Evolutionary conservation across 2,329 filamentous ascomycete species (phyloP).

Genomic region (Curvularia sp.): DNA sequence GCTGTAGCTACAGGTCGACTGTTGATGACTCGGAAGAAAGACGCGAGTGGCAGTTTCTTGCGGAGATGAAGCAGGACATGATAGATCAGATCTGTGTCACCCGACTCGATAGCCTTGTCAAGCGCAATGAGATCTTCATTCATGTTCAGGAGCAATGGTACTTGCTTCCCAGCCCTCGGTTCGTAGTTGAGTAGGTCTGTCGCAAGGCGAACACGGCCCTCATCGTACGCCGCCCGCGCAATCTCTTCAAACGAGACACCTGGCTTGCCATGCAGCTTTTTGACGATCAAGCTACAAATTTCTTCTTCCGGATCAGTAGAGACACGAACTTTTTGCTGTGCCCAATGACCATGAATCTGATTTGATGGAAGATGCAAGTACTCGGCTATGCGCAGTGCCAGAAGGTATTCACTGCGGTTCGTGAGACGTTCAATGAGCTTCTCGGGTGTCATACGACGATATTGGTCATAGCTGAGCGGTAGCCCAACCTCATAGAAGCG

Average conservation of each 20-base stretch:
- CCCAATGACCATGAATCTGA: constrained; percentile 96
- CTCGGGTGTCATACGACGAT: constrained; percentile 86
- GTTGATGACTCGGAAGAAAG: constrained; percentile 92
- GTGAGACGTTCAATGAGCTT: constrained; percentile 84
- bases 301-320: constrained; percentile 86
- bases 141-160: constrained; percentile 90
- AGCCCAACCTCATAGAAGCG: constrained; percentile 91
- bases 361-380: constrained; percentile 87
- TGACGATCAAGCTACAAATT: constrained; percentile 85
- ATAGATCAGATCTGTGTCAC: constrained; percentile 91
- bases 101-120: constrained; percentile 95
- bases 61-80: constrained; percentile 87
- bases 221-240: constrained; percentile 89
- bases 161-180: constrained; percentile 92
- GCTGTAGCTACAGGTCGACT: constrained; percentile 83
- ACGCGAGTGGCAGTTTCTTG: constrained; percentile 86
- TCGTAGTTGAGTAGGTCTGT: constrained; percentile 93
- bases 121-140: constrained; percentile 94
- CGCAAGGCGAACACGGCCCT: constrained; percentile 86
- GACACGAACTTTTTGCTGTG: constrained; percentile 87
- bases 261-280: constrained; percentile 82
- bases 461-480: constrained; percentile 92
- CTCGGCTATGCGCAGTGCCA: constrained; percentile 86
- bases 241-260: constrained; percentile 97
- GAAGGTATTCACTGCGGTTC: constrained; percentile 86